These are phyloP conservation scores for Tilletia indica DNA, from an alignment of 1,284 basidiomycete genomes.

Conservation along the genomic window DNA sequence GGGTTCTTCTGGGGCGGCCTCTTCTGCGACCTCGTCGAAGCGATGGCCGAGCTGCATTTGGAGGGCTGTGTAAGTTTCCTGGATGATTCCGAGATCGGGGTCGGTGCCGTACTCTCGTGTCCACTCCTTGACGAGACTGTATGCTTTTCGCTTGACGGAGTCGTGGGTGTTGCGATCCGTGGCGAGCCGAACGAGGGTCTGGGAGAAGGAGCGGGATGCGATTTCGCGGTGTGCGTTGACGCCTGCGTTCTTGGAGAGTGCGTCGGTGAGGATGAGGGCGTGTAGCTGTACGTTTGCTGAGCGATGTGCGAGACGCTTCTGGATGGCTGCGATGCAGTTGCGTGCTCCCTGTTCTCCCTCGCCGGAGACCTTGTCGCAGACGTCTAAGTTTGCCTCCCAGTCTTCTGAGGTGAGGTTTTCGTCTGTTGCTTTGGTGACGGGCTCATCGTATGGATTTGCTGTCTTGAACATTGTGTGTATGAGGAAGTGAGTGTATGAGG, in stretches of 20 bases:
- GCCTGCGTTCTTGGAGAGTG: constrained; percentile 78
- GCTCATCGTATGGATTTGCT: constrained; percentile 83
- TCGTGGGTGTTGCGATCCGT: constrained; percentile 85
- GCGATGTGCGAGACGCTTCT: constrained; percentile 87
- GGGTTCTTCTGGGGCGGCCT: constrained; percentile 17
- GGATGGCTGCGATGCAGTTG: constrained; percentile 76
- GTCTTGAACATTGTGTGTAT: constrained; percentile 48
- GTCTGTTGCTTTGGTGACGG: constrained; percentile 89
- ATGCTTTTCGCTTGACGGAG: constrained; percentile 75
- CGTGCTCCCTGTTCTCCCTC: constrained; percentile 76
- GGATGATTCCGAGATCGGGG: constrained; percentile 80
- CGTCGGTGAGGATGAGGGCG: constrained; percentile 64
- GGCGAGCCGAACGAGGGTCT: constrained; percentile 76
- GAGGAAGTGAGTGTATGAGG: not conserved
- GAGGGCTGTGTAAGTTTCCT: constrained; percentile 79
- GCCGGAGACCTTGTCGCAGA: constrained; percentile 93
- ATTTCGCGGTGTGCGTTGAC: constrained; percentile 80
- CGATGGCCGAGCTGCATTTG: constrained; percentile 56
- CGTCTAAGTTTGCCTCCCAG: constrained; percentile 89
- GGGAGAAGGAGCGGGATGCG: constrained; percentile 83
- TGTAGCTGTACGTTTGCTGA: constrained; percentile 97
- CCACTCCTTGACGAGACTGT: constrained; percentile 79
- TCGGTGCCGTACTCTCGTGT: constrained; percentile 67
- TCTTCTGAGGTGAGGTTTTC: constrained; percentile 91
- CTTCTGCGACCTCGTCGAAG: not conserved